A percentile compares a stretch with the other conserved stretches of the same genome.
Evolutionary conservation across 305 asterid genomes (phyloP).

Genomic region (Solanum hybrid): DNA sequence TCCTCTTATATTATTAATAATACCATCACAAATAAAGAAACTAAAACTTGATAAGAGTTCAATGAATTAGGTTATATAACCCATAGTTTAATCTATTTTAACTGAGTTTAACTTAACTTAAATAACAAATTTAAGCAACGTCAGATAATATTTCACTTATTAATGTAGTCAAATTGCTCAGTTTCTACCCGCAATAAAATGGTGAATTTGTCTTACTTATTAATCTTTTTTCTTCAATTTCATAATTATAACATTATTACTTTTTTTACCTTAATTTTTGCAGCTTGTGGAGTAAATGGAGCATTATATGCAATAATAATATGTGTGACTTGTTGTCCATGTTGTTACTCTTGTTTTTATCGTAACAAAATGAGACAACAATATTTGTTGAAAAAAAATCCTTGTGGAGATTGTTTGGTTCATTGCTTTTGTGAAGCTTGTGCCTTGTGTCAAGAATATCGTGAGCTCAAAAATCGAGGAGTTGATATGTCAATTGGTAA

Average conservation of each 20-base stretch:
- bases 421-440: conserved; percentile 71
- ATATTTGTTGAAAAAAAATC: conserved; percentile 33
- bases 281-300: conserved; percentile 77
- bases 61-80: not conserved
- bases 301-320: conserved; percentile 57
- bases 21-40: not conserved
- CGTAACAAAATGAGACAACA: conserved; percentile 78
- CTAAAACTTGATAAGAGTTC: not conserved
- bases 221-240: not conserved
- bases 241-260: not conserved
- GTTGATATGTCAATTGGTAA: conserved; percentile 65
- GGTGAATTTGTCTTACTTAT: not conserved
- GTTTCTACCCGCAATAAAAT: not conserved
- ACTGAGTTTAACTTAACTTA: not conserved
- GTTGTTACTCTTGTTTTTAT: conserved; percentile 71
- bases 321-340: conserved; percentile 62
- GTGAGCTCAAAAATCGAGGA: conserved; percentile 76
- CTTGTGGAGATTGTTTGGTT: conserved; percentile 67
- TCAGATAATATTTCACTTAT: not conserved
- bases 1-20: not conserved
- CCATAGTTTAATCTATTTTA: not conserved
- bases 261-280: not conserved
- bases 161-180: not conserved
- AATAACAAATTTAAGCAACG: not conserved
- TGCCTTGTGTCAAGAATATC: conserved; percentile 82